These are phyloP conservation scores for Knoxia roxburghii DNA, from an alignment of 257 asterid genomes.

Conservation along the genomic window DNA sequence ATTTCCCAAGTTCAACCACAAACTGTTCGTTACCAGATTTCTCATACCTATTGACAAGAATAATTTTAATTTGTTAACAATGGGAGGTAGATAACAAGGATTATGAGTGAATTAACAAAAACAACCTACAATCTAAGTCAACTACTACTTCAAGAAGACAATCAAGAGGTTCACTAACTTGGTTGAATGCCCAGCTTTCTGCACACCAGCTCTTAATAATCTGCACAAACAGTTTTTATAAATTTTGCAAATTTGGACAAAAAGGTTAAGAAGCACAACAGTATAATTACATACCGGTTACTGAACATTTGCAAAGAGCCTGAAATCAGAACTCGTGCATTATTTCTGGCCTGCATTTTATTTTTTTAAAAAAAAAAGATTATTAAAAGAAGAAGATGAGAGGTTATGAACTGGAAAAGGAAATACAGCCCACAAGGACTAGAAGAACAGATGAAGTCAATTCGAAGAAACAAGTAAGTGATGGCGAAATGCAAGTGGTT, in stretches of 20 bases:
- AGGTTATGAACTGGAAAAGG: background rate
- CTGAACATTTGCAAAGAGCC: slow-evolving; percentile 38
- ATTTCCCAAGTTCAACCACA: slow-evolving; percentile 63
- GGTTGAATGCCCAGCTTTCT: slow-evolving; percentile 27
- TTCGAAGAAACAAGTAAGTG: background rate
- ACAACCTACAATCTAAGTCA: background rate
- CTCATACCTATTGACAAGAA: slow-evolving; percentile 36
- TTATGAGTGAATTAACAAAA: background rate
- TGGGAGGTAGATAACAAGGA: background rate
- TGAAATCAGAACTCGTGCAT: slow-evolving; percentile 32
- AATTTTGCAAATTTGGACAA: background rate
- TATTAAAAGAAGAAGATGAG: background rate
- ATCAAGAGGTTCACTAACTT: slow-evolving; percentile 21
- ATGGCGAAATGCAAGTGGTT: background rate
- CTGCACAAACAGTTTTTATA: slow-evolving; percentile 17
- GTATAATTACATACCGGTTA: slow-evolving; percentile 20
- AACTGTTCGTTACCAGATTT: slow-evolving; percentile 82
- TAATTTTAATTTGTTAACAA: background rate
- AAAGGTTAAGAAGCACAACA: slow-evolving; percentile 3
- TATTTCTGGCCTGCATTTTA: slow-evolving; percentile 34
- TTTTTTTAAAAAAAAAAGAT: background rate
- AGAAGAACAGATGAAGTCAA: background rate
- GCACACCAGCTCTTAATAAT: slow-evolving; percentile 34
- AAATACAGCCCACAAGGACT: background rate
- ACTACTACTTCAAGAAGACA: background rate